Evolutionary conservation across 1,139 yeast genomes (phyloP), one percentile per base, ranked within the genome.

Genomic region (Candida tropicalis): DNA sequence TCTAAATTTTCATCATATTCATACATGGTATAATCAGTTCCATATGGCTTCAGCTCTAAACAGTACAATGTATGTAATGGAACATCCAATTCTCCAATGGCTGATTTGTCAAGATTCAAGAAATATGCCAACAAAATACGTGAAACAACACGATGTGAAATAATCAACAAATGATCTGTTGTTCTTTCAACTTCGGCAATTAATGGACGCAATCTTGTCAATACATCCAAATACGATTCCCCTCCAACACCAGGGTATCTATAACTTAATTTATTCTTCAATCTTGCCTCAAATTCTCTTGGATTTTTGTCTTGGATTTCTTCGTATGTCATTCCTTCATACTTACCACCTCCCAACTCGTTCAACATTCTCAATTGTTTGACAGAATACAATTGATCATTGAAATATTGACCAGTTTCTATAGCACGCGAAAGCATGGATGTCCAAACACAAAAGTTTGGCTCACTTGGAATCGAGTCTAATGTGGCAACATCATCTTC

Each of bases 181-280:
- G 95, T 87, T 54, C 98, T 76, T 65, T 93, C 99, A 40, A 93
- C 77, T 61, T 93, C 99, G 10, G 91, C 90, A 50, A 93, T 91
- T 29, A 93, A 80, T 1, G 98, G 96, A 46, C 96, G 75, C 47
- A 93, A 73, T 48, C 99, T 75, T 50, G 91, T 88, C 56, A 93
- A 85, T 4, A 91, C 99, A 65, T 93, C 99, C 54, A 91, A 68
- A 56, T 91, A 91, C 0, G 96, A 87, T 65, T 91, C 98, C 26
- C 98, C 98, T n/a, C 97, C 97, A 42, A 89, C 87, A 9, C 98
- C 98, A 2, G 98, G 98, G 59, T 90, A 91, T 52, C 98, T 72
- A 64, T 90, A 91, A 22, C 84, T 72, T 55, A 91, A 73, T 65
- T 91, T 91, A 62, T 88, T 85, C 36, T 75, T 72, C 52, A 88